These are phyloP conservation scores for Ceratobasidium papillatum DNA, from an alignment of 1,284 basidiomycete genomes.

Conservation along the genomic window DNA sequence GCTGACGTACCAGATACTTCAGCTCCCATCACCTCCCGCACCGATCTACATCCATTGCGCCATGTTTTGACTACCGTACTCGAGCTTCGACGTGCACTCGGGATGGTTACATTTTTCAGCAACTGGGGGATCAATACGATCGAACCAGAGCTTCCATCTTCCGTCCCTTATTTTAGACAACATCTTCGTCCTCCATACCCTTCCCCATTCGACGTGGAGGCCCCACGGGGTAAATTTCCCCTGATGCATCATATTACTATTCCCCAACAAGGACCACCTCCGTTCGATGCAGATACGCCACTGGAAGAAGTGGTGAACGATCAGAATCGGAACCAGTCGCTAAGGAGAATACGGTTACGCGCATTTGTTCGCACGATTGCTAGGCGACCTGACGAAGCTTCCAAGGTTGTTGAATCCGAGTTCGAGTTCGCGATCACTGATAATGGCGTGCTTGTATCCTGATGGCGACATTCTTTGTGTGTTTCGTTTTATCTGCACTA, in stretches of 20 bases:
- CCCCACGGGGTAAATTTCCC: slow-evolving; percentile 43
- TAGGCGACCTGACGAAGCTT: slow-evolving; percentile 6
- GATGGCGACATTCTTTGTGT: background rate
- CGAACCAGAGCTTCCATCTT: slow-evolving; percentile 46
- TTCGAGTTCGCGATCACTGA: slow-evolving; percentile 26
- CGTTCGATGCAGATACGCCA: slow-evolving; percentile 48
- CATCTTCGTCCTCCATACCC: slow-evolving; percentile 62
- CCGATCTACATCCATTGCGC: slow-evolving; percentile 50
- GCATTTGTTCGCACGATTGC: slow-evolving; percentile 52
- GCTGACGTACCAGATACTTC: background rate
- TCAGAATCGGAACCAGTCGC: slow-evolving; percentile 45
- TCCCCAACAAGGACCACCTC: slow-evolving; percentile 48
- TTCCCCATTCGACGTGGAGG: slow-evolving; percentile 47
- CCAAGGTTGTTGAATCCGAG: slow-evolving; percentile 7
- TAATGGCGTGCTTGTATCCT: slow-evolving; percentile 17
- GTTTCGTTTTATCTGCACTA: background rate
- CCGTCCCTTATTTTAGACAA: slow-evolving; percentile 58
- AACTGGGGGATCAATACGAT: slow-evolving; percentile 67
- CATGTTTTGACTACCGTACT: slow-evolving; percentile 62
- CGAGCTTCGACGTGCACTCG: slow-evolving; percentile 61
- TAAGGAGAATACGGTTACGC: slow-evolving; percentile 48
- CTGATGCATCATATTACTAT: slow-evolving; percentile 61
- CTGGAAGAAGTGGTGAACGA: slow-evolving; percentile 48
- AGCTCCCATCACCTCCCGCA: background rate
- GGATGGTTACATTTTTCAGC: slow-evolving; percentile 64